These are phyloP conservation scores for Magnusiomyces clavatus DNA, from an alignment of 1,139 yeast genomes.

Conservation along the genomic window DNA sequence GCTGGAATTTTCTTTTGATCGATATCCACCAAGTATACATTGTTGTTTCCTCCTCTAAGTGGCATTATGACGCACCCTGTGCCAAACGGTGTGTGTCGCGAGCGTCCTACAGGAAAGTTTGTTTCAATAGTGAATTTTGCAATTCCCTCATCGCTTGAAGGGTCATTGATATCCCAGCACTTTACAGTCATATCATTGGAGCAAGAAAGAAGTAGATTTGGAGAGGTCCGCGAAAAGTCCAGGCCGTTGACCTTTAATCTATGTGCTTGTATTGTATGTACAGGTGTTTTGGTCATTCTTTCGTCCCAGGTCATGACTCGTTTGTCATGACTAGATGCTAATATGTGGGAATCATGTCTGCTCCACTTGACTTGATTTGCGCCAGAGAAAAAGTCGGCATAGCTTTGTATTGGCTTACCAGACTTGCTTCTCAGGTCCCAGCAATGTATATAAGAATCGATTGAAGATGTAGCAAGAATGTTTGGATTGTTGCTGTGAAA, in stretches of 20 bases:
- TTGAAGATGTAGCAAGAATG: constrained; percentile 84
- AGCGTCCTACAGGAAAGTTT: constrained; percentile 81
- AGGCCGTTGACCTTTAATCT: constrained; percentile 78
- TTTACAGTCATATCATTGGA: constrained; percentile 85
- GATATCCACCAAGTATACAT: constrained; percentile 56
- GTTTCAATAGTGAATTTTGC: constrained; percentile 49
- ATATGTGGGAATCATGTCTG: constrained; percentile 58
- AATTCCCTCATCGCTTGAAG: constrained; percentile 21
- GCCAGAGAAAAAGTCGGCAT: constrained; percentile 93
- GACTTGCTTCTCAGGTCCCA: constrained; percentile 85
- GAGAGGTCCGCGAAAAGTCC: constrained; percentile 61
- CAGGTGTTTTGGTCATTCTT: constrained; percentile 71
- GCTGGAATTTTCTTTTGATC: constrained; percentile 7
- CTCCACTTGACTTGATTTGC: constrained; percentile 96
- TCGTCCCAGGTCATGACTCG: constrained; percentile 80
- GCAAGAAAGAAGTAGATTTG: constrained; percentile 60
- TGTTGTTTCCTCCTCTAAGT: constrained; percentile 72
- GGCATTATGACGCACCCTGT: constrained; percentile 91
- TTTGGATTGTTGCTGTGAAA: constrained; percentile 87
- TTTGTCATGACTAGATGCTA: constrained; percentile 84
- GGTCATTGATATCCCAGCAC: constrained; percentile 61
- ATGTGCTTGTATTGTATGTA: constrained; percentile 65
- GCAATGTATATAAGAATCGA: constrained; percentile 75
- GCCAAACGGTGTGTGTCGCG: constrained; percentile 85
- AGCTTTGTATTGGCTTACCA: constrained; percentile 56